Evolutionary conservation across 768 basidiomycete genomes (phyloP).

Genomic region (Phlegmacium glaucopus): DNA sequence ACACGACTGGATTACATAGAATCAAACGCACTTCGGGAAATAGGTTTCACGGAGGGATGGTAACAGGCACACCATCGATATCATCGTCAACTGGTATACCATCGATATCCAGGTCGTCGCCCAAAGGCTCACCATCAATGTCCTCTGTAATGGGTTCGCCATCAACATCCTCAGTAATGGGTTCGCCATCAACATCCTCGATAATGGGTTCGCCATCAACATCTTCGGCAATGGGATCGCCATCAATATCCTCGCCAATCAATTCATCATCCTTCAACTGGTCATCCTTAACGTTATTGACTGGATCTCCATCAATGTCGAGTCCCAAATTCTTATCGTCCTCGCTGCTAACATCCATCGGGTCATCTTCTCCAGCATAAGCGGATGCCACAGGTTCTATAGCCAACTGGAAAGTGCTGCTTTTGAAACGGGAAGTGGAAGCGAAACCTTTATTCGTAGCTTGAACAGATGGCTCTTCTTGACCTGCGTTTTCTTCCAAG

Average conservation of each 20-base stretch:
- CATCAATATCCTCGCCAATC: slow-evolving; percentile 32
- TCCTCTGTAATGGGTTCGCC: slow-evolving; percentile 27
- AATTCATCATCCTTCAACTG: slow-evolving; percentile 31
- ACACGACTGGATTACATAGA: too few relatives aligned
- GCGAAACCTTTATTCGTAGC: slow-evolving; percentile 28
- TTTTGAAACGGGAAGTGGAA: slow-evolving; percentile 69
- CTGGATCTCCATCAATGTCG: slow-evolving; percentile 26
- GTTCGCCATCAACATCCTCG: slow-evolving; percentile 27
- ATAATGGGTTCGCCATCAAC: slow-evolving; percentile 44
- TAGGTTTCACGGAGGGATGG: too few relatives aligned
- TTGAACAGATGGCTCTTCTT: slow-evolving; percentile 20
- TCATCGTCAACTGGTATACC: slow-evolving; percentile 38
- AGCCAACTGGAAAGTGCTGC: slow-evolving; percentile 74
- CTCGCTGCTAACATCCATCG: slow-evolving; percentile 33
- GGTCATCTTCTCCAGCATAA: slow-evolving; percentile 33
- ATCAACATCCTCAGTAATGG: slow-evolving; percentile 29
- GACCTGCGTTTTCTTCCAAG: slow-evolving; percentile 23
- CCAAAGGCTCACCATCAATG: slow-evolving; percentile 13
- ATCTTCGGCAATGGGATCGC: slow-evolving; percentile 36
- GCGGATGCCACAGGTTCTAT: slow-evolving; percentile 32
- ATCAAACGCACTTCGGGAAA: too few relatives aligned
- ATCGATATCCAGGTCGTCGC: slow-evolving; percentile 31
- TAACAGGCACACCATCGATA: too few relatives aligned
- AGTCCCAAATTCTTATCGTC: slow-evolving; percentile 32
- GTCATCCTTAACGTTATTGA: slow-evolving; percentile 34